Evolutionary conservation across 2,329 filamentous ascomycete genomes (phyloP).

Genomic region (Pestalotiopsis sp.): DNA sequence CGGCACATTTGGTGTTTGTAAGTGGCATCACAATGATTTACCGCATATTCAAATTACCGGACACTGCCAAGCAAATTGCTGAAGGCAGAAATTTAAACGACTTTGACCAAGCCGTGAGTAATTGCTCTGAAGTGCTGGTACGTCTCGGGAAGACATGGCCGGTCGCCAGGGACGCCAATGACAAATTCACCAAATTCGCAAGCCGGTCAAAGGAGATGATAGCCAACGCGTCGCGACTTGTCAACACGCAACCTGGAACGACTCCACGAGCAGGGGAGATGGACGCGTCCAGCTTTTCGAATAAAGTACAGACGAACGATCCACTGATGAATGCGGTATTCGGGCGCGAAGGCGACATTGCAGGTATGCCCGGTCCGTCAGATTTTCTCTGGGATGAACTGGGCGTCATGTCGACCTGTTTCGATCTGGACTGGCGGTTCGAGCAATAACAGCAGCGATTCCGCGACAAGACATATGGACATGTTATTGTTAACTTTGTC

Average conservation of each 20-base stretch:
- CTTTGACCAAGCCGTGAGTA: neutral
- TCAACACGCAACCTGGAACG: neutral
- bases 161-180: slow-evolving; percentile 9
- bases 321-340: neutral
- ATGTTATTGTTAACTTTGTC: too few relatives aligned
- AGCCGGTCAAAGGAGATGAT: neutral
- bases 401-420: slow-evolving; percentile 3
- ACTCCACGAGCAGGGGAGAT: neutral
- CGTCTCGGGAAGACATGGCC: slow-evolving; percentile 9
- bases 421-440: neutral
- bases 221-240: neutral
- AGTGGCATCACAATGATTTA: slow-evolving; percentile 13
- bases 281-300: neutral
- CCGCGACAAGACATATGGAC: too few relatives aligned
- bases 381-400: neutral
- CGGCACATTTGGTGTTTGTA: slow-evolving; percentile 9
- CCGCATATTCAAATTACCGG: neutral
- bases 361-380: neutral
- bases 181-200: slow-evolving; percentile 5
- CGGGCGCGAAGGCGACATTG: neutral
- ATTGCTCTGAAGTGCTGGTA: neutral
- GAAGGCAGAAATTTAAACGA: neutral
- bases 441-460: neutral
- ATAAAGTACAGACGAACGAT: neutral
- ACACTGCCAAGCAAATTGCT: neutral